Evolutionary conservation across 1,284 basidiomycete species (phyloP).

Genomic region (Ustilago loliicola): DNA sequence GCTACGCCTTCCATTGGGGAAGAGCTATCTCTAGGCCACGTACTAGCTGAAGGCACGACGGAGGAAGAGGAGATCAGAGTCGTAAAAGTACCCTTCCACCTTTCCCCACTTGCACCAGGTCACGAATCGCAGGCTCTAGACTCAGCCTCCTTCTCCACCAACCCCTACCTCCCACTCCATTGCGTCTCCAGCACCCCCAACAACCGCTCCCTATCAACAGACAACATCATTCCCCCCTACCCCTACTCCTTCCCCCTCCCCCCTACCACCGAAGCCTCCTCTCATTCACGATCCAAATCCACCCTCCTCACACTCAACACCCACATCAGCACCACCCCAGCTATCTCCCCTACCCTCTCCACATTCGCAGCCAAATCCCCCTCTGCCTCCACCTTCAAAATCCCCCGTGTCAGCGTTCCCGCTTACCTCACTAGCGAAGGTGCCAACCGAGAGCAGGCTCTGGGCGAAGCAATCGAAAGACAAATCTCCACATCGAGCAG

Average conservation of each 20-base stretch:
- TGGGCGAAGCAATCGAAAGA: not conserved
- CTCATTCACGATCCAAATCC: slow-evolving; percentile 2
- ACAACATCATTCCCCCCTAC: slow-evolving; percentile 10
- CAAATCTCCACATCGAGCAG: slow-evolving; percentile 12
- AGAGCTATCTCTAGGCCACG: slow-evolving; percentile 14
- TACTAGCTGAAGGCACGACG: not conserved
- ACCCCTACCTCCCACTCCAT: not conserved
- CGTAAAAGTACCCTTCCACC: slow-evolving; percentile 2
- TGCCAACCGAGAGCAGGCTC: not conserved
- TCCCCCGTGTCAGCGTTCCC: slow-evolving; percentile 26
- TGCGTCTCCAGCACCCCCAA: not conserved
- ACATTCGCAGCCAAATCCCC: slow-evolving; percentile 1
- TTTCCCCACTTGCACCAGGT: not conserved
- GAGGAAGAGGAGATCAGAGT: slow-evolving; percentile 13
- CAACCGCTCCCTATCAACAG: not conserved
- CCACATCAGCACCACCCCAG: not conserved
- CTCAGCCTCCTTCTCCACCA: not conserved
- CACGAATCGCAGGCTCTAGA: too few species aligned
- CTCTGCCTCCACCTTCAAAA: slow-evolving; percentile 21
- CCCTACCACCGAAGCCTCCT: not conserved
- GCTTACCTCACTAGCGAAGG: slow-evolving; percentile 6
- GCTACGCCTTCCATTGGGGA: slow-evolving; percentile 3
- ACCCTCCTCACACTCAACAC: not conserved
- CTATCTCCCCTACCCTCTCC: not conserved
- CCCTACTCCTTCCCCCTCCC: too few species aligned